phyloP scores from a whole-genome alignment of 139 green algal species.

The Nannochloris sp. region DNA sequence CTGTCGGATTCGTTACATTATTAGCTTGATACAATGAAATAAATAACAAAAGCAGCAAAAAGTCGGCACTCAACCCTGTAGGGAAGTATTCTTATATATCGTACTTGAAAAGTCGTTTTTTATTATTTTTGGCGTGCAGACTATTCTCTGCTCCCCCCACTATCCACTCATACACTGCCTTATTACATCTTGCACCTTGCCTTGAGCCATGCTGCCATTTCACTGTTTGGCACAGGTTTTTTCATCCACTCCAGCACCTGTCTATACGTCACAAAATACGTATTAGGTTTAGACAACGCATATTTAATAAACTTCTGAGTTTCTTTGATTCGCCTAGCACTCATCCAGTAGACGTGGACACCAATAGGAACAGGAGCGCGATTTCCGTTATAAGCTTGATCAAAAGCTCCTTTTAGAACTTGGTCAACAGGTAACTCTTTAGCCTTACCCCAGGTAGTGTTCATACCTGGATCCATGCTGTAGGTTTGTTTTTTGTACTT shows the following conservation, averaged over 20 bases:
- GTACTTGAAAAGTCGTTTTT: no score
- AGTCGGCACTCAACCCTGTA: no score
- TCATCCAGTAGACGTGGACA: background rate
- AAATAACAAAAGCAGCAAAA: no score
- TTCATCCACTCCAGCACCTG: constrained; percentile 20
- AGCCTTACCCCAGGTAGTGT: background rate
- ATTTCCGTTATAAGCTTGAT: constrained; percentile 9
- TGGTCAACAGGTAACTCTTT: background rate
- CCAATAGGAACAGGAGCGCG: background rate
- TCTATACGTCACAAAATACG: constrained; percentile 11
- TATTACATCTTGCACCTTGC: background rate
- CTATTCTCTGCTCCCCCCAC: no score
- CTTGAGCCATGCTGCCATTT: background rate
- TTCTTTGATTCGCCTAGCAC: background rate
- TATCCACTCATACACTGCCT: no score
- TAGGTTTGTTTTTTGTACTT: background rate
- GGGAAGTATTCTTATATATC: no score
- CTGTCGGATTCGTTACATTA: no score
- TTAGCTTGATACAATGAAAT: no score
- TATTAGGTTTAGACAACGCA: background rate
- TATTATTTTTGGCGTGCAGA: no score
- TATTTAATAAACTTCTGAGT: constrained; percentile 10
- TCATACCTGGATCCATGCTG: background rate
- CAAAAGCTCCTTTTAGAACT: background rate
- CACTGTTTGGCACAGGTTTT: background rate